Evolutionary conservation across 805 yeast genomes (phyloP).

Genomic region (Danielia oregonensis): DNA sequence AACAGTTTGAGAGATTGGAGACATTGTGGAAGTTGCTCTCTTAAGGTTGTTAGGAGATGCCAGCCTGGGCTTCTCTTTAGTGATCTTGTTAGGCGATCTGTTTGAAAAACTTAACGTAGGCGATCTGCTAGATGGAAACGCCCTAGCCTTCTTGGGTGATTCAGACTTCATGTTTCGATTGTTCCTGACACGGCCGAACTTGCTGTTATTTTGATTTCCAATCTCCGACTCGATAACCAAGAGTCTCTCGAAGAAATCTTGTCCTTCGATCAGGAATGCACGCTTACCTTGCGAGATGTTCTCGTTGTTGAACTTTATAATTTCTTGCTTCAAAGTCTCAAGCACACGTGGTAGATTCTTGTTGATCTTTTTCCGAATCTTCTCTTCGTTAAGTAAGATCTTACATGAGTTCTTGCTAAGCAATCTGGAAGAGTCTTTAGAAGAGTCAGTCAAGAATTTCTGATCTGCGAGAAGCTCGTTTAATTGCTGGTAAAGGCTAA

Average conservation of each 20-base stretch:
- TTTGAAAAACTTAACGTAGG: background rate
- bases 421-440: slow-evolving; percentile 77
- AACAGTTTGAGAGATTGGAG: no score
- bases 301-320: slow-evolving; percentile 46
- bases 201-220: slow-evolving; percentile 1
- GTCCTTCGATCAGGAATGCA: slow-evolving; percentile 42
- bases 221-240: slow-evolving; percentile 25
- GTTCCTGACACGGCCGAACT: slow-evolving; percentile 4
- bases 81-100: slow-evolving; percentile 1
- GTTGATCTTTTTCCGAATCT: slow-evolving; percentile 61
- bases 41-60: no score
- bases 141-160: background rate
- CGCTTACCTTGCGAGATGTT: slow-evolving; percentile 17
- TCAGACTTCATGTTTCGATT: background rate
- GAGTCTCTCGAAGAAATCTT: slow-evolving; percentile 41
- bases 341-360: slow-evolving; percentile 66
- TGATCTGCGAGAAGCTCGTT: slow-evolving; percentile 58
- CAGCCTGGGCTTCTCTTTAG: background rate
- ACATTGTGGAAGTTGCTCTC: background rate
- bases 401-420: slow-evolving; percentile 73
- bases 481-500: slow-evolving; percentile 54
- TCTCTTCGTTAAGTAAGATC: slow-evolving; percentile 77
- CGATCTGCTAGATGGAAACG: background rate
- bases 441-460: slow-evolving; percentile 57
- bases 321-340: slow-evolving; percentile 43